phyloP scores from a whole-genome alignment of 352 stramenopile species.

The Phytopythium vexans region DNA sequence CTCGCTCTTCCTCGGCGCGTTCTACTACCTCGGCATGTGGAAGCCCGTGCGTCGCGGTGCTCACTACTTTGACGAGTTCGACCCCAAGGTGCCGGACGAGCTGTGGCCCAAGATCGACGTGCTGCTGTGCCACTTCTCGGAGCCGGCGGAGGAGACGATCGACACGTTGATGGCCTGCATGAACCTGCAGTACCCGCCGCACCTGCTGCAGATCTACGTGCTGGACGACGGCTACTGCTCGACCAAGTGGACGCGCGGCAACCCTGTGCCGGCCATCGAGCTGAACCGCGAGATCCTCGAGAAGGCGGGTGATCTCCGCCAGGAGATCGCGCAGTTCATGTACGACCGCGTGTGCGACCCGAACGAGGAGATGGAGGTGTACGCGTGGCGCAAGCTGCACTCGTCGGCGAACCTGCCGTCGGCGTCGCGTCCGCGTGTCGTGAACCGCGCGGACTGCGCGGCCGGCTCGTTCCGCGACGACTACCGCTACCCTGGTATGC shows the following conservation, averaged over 20 bases:
- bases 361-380: slow-evolving; percentile 86
- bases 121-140: slow-evolving; percentile 76
- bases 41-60: slow-evolving; percentile 82
- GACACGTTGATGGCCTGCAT: slow-evolving; percentile 86
- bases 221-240: slow-evolving; percentile 84
- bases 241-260: slow-evolving; percentile 79
- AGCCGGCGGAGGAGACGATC: slow-evolving; percentile 83
- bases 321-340: slow-evolving; percentile 88
- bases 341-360: slow-evolving; percentile 84
- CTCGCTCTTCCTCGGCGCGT: slow-evolving; percentile 57
- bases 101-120: slow-evolving; percentile 85
- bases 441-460: slow-evolving; percentile 72
- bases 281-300: slow-evolving; percentile 80
- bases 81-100: slow-evolving; percentile 76
- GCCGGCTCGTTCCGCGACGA: slow-evolving; percentile 83
- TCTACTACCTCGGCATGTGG: slow-evolving; percentile 91
- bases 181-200: slow-evolving; percentile 85
- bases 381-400: slow-evolving; percentile 84
- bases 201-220: slow-evolving; percentile 84
- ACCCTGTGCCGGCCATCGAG: slow-evolving; percentile 59
- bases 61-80: slow-evolving; percentile 88
- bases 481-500: slow-evolving; percentile 80
- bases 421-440: slow-evolving; percentile 59
- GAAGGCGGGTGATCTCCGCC: slow-evolving; percentile 71
- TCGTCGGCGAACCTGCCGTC: slow-evolving; percentile 80